phyloP scores from a whole-genome alignment of 1,139 yeast species.

The Yamadazyma dendronema region DNA sequence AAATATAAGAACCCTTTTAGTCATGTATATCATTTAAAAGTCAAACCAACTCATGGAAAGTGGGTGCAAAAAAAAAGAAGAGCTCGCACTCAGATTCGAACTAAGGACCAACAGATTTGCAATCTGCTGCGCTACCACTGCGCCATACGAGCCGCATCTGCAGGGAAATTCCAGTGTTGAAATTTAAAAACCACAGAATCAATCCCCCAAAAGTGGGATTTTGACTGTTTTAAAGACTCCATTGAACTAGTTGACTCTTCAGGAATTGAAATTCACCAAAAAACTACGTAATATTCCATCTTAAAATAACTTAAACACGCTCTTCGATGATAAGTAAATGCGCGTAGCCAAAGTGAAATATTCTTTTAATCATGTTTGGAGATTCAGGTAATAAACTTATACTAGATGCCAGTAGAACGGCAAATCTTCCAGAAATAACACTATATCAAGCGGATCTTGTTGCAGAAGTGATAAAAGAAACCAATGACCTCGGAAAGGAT shows the following conservation, averaged over 20 bases:
- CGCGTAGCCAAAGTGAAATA: background rate
- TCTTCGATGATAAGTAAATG: too few relatives aligned
- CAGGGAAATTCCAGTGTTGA: background rate
- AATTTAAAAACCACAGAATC: too few relatives aligned
- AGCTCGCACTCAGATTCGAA: conserved; percentile 51
- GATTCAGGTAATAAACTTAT: conserved; percentile 80
- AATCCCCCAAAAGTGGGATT: too few relatives aligned
- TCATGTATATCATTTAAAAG: too few relatives aligned
- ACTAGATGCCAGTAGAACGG: conserved; percentile 79
- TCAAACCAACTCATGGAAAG: too few relatives aligned
- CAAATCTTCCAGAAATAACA: conserved; percentile 66
- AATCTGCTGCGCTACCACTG: conserved; percentile 59
- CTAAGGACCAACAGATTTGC: conserved; percentile 57
- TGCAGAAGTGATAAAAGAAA: conserved; percentile 60
- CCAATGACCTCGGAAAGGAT: conserved; percentile 54
- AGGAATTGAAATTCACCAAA: too few relatives aligned
- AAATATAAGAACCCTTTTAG: too few relatives aligned
- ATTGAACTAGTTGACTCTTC: too few relatives aligned
- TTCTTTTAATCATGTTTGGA: conserved; percentile 67
- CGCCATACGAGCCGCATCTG: conserved; percentile 43
- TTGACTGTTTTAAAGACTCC: too few relatives aligned
- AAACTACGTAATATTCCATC: too few relatives aligned
- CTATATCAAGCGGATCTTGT: conserved; percentile 75
- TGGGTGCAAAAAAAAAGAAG: conserved; percentile 14
- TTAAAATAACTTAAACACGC: too few relatives aligned